These are phyloP conservation scores for Populus trichocarpa DNA, from an alignment of 441 rosid genomes.

Conservation along the genomic window DNA sequence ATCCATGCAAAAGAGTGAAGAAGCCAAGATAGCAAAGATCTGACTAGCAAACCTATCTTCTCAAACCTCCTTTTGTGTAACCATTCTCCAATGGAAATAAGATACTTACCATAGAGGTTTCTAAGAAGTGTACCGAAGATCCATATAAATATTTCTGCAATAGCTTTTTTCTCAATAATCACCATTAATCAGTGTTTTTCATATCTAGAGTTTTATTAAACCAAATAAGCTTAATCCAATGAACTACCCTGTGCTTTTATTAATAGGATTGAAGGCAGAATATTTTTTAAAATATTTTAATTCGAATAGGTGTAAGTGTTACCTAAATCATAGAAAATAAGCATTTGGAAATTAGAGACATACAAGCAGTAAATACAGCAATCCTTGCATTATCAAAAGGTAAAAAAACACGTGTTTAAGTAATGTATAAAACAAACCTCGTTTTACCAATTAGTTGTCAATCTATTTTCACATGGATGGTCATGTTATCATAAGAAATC, in stretches of 20 bases:
- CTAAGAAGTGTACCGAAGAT: neutral
- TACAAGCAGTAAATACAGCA: neutral
- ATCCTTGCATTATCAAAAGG: neutral
- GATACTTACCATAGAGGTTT: neutral
- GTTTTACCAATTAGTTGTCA: neutral
- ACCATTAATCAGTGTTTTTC: neutral
- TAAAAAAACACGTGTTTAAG: neutral
- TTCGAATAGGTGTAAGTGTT: neutral
- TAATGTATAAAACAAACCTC: neutral
- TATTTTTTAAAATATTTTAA: too few species aligned
- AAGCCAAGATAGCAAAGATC: neutral
- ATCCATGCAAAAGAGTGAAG: neutral
- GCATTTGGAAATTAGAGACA: neutral
- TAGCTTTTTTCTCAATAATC: neutral
- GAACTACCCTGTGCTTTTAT: neutral
- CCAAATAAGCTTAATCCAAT: neutral
- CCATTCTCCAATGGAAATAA: neutral
- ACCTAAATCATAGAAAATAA: too few species aligned
- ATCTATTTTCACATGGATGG: neutral
- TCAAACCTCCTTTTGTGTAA: neutral
- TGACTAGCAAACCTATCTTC: neutral
- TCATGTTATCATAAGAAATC: neutral
- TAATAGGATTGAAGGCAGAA: neutral
- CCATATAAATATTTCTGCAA: neutral
- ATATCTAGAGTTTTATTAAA: neutral